Evolutionary conservation across 2,329 filamentous ascomycete species (phyloP).

Genomic region (Monilinia vaccinii-corymbosi): DNA sequence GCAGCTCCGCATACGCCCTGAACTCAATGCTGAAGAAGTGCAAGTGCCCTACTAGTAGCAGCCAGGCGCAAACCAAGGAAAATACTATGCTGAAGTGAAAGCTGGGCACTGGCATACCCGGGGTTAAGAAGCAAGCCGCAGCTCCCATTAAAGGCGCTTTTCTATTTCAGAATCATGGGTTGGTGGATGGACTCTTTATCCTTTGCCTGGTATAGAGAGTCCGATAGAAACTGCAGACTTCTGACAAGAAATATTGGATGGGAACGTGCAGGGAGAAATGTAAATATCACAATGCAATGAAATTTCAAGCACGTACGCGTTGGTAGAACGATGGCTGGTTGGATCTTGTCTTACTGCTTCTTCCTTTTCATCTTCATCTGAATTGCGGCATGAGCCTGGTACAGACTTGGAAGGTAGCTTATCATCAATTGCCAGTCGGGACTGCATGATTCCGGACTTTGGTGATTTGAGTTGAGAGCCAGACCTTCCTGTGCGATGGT

Average conservation of each 20-base stretch:
- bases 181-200: not conserved
- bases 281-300: not conserved
- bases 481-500: conserved; percentile 64
- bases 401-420: conserved; percentile 75
- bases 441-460: conserved; percentile 52
- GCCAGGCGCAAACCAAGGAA: not conserved
- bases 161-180: not conserved
- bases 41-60: conserved; percentile 1
- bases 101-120: not conserved
- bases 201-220: not conserved
- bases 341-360: conserved; percentile 59
- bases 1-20: not conserved
- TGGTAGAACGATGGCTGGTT: conserved; percentile 64
- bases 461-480: conserved; percentile 77
- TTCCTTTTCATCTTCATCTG: conserved; percentile 82
- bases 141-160: not conserved
- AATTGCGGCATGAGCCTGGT: conserved; percentile 79
- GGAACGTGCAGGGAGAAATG: not conserved
- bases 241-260: not conserved
- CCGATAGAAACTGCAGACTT: not conserved
- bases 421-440: conserved; percentile 51
- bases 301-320: conserved; percentile 60
- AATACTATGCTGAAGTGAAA: not conserved
- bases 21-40: not conserved
- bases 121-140: not conserved